Base-by-base conservation (phyloP, 73 alveolate species). In the Halteria grandinella region DNA sequence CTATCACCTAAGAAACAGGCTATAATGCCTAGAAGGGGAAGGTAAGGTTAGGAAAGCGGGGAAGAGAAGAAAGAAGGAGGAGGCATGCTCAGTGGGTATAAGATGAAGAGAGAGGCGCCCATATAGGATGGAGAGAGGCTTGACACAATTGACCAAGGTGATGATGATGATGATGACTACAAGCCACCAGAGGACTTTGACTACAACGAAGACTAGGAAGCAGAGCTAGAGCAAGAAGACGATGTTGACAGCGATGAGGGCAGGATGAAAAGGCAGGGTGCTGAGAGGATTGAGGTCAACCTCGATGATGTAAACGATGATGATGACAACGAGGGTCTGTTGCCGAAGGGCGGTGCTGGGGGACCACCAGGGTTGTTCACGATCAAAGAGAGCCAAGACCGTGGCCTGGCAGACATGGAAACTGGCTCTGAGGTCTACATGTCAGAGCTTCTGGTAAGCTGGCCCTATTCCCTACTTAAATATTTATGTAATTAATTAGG, bases 371-470 rank as follows among this genome's bases (percentile, higher is more conserved):
- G 5, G 28, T 11, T 62, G n/a, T 62, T 62, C 23, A 39, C 57
- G 66, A 71, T 66, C 27, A 88, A 88, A 54, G 95, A 93, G 48
- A 92, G 95, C 72, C 89, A 95, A 49, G 97, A 91, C 40, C 85
- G 92, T 45, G 99, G 99, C 23, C 87, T 96, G 34, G 98, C 96
- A 69, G 98, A 96, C 74, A 64, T 91, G 44, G 99, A 96, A 71
- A 93, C 97, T 44, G 99, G 99, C 18, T 91, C 98, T 41, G 98
- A 96, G 47, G 91, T 93, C 7, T 94, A 94, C 64, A 85, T 96
- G 90, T 80, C 97, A 33, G 99, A 96, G 74, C 86, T 94, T 91
- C 90, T 95, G 27, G 86, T 60, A 73, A 62, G 33, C n/a, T n/a
- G n/a, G n/a, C n/a, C n/a, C n/a, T 12, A 48, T 62, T 40, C 10